Percentiles rank a stretch among this genome's conserved stretches.
These are phyloP conservation scores for Trichosporon sp. DNA, from an alignment of 1,284 basidiomycete genomes.

Conservation along the genomic window DNA sequence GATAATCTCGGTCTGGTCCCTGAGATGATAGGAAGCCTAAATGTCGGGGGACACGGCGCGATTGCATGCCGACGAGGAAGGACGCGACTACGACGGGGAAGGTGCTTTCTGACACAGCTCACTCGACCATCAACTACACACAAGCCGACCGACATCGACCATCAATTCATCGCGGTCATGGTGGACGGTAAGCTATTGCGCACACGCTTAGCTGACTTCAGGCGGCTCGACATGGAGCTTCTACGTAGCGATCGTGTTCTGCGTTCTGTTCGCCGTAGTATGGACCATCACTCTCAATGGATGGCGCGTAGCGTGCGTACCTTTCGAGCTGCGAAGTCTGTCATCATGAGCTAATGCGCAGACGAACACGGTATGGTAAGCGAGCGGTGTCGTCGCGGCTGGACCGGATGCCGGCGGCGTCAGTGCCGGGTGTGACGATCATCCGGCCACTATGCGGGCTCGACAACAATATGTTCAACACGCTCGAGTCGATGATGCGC, in stretches of 20 bases:
- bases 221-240: conserved; percentile 3
- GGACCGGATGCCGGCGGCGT: conserved; percentile 52
- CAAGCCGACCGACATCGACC: not conserved
- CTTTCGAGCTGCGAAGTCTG: not conserved
- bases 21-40: not conserved
- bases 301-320: conserved; percentile 67
- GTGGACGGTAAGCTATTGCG: not conserved
- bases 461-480: conserved; percentile 87
- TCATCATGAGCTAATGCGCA: conserved; percentile 39
- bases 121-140: not conserved
- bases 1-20: not conserved
- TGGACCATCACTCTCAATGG: conserved; percentile 74
- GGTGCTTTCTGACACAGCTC: not conserved
- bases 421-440: conserved; percentile 79
- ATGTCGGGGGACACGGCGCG: not conserved
- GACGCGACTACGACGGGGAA: not conserved
- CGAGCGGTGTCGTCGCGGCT: conserved; percentile 60
- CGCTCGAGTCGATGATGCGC: conserved; percentile 80
- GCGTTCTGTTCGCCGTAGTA: conserved; percentile 59
- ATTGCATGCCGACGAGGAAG: not conserved
- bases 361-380: conserved; percentile 64
- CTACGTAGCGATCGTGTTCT: conserved; percentile 7
- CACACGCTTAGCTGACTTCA: not conserved
- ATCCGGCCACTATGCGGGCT: conserved; percentile 85
- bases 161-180: not conserved